Conservation (phyloP, 306 rosid genomes). For the Trichosanthes truncata region DNA sequence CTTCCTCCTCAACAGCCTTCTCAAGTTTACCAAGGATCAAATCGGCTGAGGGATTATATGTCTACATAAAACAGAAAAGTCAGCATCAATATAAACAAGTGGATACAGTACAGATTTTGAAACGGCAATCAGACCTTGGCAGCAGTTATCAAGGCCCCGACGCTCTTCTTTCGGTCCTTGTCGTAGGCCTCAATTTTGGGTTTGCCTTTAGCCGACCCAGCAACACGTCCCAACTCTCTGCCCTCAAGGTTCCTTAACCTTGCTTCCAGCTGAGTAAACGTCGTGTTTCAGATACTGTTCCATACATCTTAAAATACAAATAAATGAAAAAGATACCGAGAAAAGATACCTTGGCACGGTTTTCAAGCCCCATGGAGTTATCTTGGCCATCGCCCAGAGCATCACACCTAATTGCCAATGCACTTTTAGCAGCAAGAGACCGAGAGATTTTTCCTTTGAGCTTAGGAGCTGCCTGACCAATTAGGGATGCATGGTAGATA, state of each 20-base stretch:
- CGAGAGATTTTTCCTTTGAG: conserved; percentile 82
- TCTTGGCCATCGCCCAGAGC: conserved; percentile 77
- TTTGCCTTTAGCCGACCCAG: conserved; percentile 89
- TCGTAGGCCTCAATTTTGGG: conserved; percentile 85
- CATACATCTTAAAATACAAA: neutral
- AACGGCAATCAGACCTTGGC: conserved; percentile 52
- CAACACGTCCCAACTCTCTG: conserved; percentile 60
- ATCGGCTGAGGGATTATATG: conserved; percentile 82
- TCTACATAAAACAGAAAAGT: conserved; percentile 28
- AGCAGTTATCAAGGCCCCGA: conserved; percentile 60
- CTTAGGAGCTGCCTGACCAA: conserved; percentile 93
- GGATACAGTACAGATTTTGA: neutral
- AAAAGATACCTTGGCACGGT: conserved; percentile 54
- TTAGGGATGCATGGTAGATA: conserved; percentile 85
- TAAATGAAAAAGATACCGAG: neutral
- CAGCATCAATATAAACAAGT: neutral
- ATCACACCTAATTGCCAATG: conserved; percentile 73
- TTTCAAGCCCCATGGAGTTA: conserved; percentile 79
- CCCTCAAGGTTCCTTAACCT: conserved; percentile 85
- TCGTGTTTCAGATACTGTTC: neutral
- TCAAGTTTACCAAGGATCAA: conserved; percentile 35
- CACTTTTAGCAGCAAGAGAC: conserved; percentile 82
- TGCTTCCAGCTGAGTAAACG: conserved; percentile 54
- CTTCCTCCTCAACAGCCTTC: conserved; percentile 17
- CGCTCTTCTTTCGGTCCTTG: conserved; percentile 80